Percentiles rank a stretch among this genome's conserved stretches.
Conservation (phyloP, 305 asterid genomes). For the Striga hermonthica region DNA sequence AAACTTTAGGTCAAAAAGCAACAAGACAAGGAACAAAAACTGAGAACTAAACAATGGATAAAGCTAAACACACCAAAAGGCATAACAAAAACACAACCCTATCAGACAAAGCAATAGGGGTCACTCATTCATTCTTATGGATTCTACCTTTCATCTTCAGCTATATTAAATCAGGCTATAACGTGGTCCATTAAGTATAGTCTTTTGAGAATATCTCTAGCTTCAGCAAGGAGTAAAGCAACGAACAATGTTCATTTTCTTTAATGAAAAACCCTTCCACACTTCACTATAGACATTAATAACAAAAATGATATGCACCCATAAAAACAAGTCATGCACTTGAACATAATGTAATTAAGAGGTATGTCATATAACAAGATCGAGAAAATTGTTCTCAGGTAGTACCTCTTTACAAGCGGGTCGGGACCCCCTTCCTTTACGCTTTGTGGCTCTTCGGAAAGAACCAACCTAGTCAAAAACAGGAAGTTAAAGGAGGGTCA, state of each 20-base stretch:
- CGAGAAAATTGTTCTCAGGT: constrained; percentile 1
- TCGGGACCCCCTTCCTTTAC: constrained; percentile 65
- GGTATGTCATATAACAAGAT: not conserved
- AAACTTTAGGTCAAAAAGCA: not conserved
- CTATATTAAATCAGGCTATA: constrained; percentile 3
- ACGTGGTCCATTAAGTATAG: constrained; percentile 11
- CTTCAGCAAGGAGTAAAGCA: not conserved
- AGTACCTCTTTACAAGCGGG: constrained; percentile 66
- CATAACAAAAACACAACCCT: constrained; percentile 5
- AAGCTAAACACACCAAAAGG: constrained; percentile 2
- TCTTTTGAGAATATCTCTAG: not conserved
- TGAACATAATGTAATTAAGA: constrained; percentile 1
- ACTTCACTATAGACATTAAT: not conserved
- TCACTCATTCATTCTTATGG: not conserved
- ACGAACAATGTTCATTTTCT: not conserved
- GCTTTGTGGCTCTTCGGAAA: constrained; percentile 54
- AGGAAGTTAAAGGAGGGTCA: constrained; percentile 18
- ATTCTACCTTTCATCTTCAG: constrained; percentile 3
- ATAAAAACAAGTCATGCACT: not conserved
- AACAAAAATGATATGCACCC: not conserved
- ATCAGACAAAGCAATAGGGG: not conserved
- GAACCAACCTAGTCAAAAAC: constrained; percentile 52
- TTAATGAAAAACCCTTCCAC: not conserved
- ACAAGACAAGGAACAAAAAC: not conserved
- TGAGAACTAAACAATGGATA: not conserved